Base-by-base conservation (phyloP, 2,329 filamentous ascomycete genomes). In the Lachnellula arida region DNA sequence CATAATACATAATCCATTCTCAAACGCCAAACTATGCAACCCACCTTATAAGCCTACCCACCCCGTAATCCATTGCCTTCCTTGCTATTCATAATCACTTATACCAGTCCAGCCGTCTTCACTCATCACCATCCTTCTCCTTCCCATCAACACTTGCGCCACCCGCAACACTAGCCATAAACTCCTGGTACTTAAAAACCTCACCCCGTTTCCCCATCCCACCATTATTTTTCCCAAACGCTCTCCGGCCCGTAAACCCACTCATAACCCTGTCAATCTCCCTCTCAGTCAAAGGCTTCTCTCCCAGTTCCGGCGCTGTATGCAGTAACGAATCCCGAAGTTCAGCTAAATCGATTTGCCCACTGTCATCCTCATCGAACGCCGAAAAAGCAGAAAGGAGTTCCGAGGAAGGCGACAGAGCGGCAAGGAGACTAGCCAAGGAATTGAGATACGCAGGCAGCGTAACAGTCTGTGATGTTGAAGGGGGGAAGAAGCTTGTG, bases 321-420 rank as follows among this genome's bases (percentile, higher is more conserved):
- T 91, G 82, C 42, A 97, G 73, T 46, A 99, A 72, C 0, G 93
- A 91, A 64, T 94, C 89, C 46, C 88, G 84, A 60, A 99, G 74
- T 71, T 96, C 91, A 0, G 76, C 81, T 19, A 96, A 75, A 68
- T 97, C 91, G 40, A 97, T 85, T 72, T 97, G 91, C 3, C 94
- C 94, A 66, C 89, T 94, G 70, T 99, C 94, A 60, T 96, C 91
- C 60, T 96, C 89, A 68, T 99, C 94, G 69, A 97, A 97, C 0
- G 94, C 94, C 2, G 91, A 91, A 64, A 99, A 93, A 0, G 94
- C 94, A 1, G 91, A 93, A 19, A 91, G 76, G 9, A 99, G 80
- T 69, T 99, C 94, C 15, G 84, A 81, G 22, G 85, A 82, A 0
- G 89, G 86, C 0, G 90, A 95, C 17, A 97, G 77, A 0, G 85